Conservation (phyloP, 805 yeast species). For the Nakazawaea holstii region DNA sequence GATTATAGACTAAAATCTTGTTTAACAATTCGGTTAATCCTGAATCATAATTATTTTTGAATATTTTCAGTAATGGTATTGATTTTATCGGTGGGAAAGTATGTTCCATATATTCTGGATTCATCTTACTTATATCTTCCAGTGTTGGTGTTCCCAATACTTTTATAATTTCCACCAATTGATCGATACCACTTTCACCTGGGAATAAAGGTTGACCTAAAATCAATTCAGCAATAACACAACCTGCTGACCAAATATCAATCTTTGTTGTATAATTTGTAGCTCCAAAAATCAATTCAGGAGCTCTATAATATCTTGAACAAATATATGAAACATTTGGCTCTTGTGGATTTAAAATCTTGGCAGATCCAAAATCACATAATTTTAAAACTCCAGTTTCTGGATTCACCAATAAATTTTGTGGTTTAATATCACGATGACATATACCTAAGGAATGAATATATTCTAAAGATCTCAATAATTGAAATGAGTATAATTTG, state of each 20-base stretch:
- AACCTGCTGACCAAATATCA: constrained; percentile 96
- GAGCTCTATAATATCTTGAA: constrained; percentile 95
- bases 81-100: constrained; percentile 85
- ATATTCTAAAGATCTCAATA: constrained; percentile 73
- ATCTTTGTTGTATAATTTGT: constrained; percentile 94
- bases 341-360: constrained; percentile 80
- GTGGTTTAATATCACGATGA: constrained; percentile 92
- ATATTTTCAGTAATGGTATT: constrained; percentile 64
- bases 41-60: constrained; percentile 43
- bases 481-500: constrained; percentile 75
- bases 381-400: constrained; percentile 77
- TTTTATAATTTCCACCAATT: constrained; percentile 92
- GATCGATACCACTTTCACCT: constrained; percentile 97
- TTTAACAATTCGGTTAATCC: constrained; percentile 54
- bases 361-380: constrained; percentile 96
- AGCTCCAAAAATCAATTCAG: constrained; percentile 96
- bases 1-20: constrained; percentile 61
- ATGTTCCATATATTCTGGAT: constrained; percentile 95
- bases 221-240: constrained; percentile 95
- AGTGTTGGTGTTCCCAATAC: constrained; percentile 92
- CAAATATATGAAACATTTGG: constrained; percentile 96
- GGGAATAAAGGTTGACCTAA: constrained; percentile 97
- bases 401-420: constrained; percentile 84
- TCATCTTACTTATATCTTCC: constrained; percentile 91
- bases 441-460: constrained; percentile 75